Evolutionary conservation across 805 yeast genomes (phyloP).

Genomic region (Saccharomycopsis sp.): DNA sequence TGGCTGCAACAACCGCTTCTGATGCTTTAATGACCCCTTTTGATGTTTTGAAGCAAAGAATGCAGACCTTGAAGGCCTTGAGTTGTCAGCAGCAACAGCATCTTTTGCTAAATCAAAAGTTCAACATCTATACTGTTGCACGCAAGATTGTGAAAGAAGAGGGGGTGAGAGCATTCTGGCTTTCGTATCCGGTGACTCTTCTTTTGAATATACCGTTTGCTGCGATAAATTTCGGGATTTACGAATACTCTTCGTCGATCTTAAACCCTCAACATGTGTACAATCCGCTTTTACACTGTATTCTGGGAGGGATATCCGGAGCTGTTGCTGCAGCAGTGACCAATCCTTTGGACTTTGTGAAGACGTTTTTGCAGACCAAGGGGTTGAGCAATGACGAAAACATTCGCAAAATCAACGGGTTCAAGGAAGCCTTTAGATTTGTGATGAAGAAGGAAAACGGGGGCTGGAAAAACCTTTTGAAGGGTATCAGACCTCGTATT

Average conservation of each 20-base stretch:
- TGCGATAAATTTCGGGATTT: slow-evolving; percentile 86
- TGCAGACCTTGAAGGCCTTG: slow-evolving; percentile 48
- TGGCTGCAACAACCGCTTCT: slow-evolving; percentile 84
- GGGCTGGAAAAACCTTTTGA: slow-evolving; percentile 60
- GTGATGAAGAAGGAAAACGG: slow-evolving; percentile 7
- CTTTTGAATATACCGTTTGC: slow-evolving; percentile 92
- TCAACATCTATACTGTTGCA: slow-evolving; percentile 33
- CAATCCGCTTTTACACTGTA: slow-evolving; percentile 87
- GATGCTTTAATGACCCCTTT: slow-evolving; percentile 98
- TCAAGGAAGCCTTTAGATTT: slow-evolving; percentile 45
- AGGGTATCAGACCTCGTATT: slow-evolving; percentile 90
- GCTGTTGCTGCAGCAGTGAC: slow-evolving; percentile 93
- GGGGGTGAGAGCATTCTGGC: slow-evolving; percentile 76
- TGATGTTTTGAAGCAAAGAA: slow-evolving; percentile 90
- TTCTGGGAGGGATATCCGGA: slow-evolving; percentile 90
- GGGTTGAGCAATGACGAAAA: slow-evolving; percentile 29
- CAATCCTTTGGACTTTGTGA: slow-evolving; percentile 89
- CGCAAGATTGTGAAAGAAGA: slow-evolving; percentile 48
- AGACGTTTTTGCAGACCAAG: slow-evolving; percentile 84
- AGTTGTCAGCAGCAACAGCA: slow-evolving; percentile 22
- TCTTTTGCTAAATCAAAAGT: not conserved
- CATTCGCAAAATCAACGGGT: slow-evolving; percentile 1
- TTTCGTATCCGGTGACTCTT: slow-evolving; percentile 90
- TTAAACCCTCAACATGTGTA: slow-evolving; percentile 72
- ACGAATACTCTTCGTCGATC: slow-evolving; percentile 72